Evolutionary conservation across 192 early-diverging fungal genomes (phyloP).

Genomic region (Coemansia interrupta): DNA sequence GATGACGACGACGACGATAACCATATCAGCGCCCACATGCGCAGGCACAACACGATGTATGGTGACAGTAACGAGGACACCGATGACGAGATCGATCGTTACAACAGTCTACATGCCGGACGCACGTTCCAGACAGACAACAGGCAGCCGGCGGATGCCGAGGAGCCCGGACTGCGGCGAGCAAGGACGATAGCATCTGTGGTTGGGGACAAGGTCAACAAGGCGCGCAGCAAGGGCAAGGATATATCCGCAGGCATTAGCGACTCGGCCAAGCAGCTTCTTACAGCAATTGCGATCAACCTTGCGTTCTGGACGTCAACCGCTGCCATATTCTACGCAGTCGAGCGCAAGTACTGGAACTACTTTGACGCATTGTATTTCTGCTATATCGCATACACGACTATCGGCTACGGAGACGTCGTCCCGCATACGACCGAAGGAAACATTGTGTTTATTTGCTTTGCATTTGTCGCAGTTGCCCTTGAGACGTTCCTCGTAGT

Average conservation of each 20-base stretch:
- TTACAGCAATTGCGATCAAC: slow-evolving; percentile 33
- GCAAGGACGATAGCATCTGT: slow-evolving; percentile 18
- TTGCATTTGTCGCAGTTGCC: slow-evolving; percentile 48
- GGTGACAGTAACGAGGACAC: background rate
- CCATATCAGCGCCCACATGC: background rate
- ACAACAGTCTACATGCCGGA: slow-evolving; percentile 8
- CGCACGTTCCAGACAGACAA: slow-evolving; percentile 7
- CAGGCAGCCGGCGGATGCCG: background rate
- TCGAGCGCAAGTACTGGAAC: slow-evolving; percentile 28
- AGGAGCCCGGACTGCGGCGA: slow-evolving; percentile 5
- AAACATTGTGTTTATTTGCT: slow-evolving; percentile 46
- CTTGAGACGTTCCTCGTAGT: slow-evolving; percentile 52
- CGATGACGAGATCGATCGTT: slow-evolving; percentile 2
- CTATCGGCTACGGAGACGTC: slow-evolving; percentile 53
- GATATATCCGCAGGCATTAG: background rate
- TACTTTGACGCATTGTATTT: slow-evolving; percentile 54
- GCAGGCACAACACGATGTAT: background rate
- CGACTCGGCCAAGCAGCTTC: slow-evolving; percentile 37
- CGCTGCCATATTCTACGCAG: slow-evolving; percentile 38
- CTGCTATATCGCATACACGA: slow-evolving; percentile 54
- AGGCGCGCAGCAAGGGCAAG: slow-evolving; percentile 6
- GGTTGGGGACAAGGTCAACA: slow-evolving; percentile 17
- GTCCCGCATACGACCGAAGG: slow-evolving; percentile 37
- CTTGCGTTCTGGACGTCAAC: slow-evolving; percentile 42
- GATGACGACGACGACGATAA: slow-evolving; percentile 2